Evolutionary conservation across 1,284 basidiomycete species (phyloP), one percentile per base, ranked within the genome.

Genomic region (Marasmius oreades): DNA sequence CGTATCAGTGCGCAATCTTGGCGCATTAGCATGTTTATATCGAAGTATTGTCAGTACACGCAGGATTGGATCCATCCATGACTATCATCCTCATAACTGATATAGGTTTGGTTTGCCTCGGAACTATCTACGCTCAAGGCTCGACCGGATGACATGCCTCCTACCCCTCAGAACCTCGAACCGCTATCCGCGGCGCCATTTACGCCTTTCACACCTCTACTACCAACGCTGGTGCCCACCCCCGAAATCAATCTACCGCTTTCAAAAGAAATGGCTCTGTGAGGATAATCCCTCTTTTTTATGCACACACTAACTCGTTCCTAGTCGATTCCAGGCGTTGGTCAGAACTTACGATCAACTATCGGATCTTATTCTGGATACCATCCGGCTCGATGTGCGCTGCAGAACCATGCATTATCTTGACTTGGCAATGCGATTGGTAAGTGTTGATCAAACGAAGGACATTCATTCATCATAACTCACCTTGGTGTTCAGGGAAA

Each of bases 261-360:
- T 36, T 93, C 93, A 0, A 77, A 77, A 43, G 94, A 94, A 58
- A 96, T 95, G 93, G 79, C 86, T 5, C 69, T 93, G 93, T 94
- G 63, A 63, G 92, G 78, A 14, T 24, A n/a, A n/a, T 55, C 11
- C 22, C 47, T 16, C 24, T 56, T 33, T 53, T 55, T 12, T 22
- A 24, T 26, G 52, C 52, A 52, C 11, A 33, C 26, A 18, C 50
- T 28, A 23, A 23, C 47, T 52, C 39, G 51, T 46, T 52, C 55
- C 55, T 62, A 95, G 94, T 59, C 92, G 93, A 28, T 96, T 94
- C 73, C 88, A 95, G 67, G 88, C 94, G 0, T 77, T 98, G 44
- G 78, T 96, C 36, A 86, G 89, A 69, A 96, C 95, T 2, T 99
- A 94, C 64, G 85, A 88, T 55, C 92, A 95, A 63, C 80, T 99